Percentiles rank a stretch among this genome's conserved stretches.
phyloP scores from a whole-genome alignment of 1,139 yeast species.

The Kodamaea derodonti region DNA sequence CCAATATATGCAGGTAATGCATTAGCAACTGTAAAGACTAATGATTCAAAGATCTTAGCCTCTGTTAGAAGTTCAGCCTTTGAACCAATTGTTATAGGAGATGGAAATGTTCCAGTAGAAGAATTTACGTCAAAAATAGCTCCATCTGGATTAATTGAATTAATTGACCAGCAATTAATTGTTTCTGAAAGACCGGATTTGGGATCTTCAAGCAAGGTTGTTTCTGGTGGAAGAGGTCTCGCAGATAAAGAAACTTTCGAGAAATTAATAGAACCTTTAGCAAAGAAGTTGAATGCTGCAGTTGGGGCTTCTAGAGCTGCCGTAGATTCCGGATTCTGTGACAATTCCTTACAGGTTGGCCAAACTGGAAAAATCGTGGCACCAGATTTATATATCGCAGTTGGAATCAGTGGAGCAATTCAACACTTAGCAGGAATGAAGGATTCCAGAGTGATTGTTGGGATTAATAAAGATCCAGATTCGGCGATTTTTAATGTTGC shows the following conservation, averaged over 20 bases:
- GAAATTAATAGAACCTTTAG: constrained; percentile 73
- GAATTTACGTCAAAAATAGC: constrained; percentile 33
- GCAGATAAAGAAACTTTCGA: constrained; percentile 88
- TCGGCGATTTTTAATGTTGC: constrained; percentile 92
- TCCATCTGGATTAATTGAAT: constrained; percentile 37
- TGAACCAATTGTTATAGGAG: constrained; percentile 44
- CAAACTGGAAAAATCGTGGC: constrained; percentile 98
- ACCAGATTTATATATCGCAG: constrained; percentile 88
- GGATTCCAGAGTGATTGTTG: constrained; percentile 89
- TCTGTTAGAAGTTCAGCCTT: constrained; percentile 88
- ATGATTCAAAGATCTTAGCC: constrained; percentile 60
- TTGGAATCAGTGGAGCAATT: constrained; percentile 95
- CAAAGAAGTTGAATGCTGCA: constrained; percentile 82
- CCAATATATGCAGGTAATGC: constrained; percentile 98
- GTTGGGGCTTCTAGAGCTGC: constrained; percentile 99
- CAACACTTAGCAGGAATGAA: constrained; percentile 99
- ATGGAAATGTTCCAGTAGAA: constrained; percentile 45
- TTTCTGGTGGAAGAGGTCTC: constrained; percentile 93
- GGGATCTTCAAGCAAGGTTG: constrained; percentile 74
- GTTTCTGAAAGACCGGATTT: constrained; percentile 89
- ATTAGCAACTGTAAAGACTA: constrained; percentile 71
- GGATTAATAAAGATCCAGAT: constrained; percentile 90
- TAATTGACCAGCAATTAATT: constrained; percentile 69
- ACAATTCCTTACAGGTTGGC: constrained; percentile 96
- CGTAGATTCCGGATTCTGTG: constrained; percentile 93